Base-by-base conservation (phyloP, 163 green algal genomes). In the Scenedesmus sp. region DNA sequence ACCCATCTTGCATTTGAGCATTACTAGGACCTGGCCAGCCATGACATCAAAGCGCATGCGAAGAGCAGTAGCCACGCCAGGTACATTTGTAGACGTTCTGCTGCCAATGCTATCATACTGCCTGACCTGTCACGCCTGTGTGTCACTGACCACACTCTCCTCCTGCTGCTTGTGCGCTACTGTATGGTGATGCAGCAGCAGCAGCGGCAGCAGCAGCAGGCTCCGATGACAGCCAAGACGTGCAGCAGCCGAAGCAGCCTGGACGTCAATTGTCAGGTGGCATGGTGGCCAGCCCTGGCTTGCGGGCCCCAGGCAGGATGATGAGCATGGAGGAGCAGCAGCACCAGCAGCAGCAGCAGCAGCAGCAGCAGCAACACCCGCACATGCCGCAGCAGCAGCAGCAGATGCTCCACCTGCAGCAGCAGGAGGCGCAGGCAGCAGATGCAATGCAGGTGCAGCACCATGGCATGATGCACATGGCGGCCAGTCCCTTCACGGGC, bases 391-490 rank as follows among this genome's bases (percentile, higher is more conserved):
- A 90, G 26, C 60, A 90, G 84, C 84, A 89, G 52, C 67, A 84
- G 23, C 67, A 90, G 7, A 81, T 84, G 86, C 86, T 84, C 10
- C 85, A 84, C 10, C 64, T 55, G 15, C 86, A 90, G 67, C 74
- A 60, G 57, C 87, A 91, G 55, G 57, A 91, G 46, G 23, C 18
- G 15, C 67, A 85, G 1, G 70, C 13, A n/a, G 87, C 67, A 20
- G 59, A 86, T 60, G 57, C 73, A 4, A 91, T 91, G 87, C 87
- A 91, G 74, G 66, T 91, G 74, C 87, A 91, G 20, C 34, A 77
- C 57, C 67, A 34, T n/a, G 34, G 81, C 5, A 90, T 90, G 86
- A 77, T 83, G 57, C 23, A 66, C 2, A 86, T 91, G 87, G 52
- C 74, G 12, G 26, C 73, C 18, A 26, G 73, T 26, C 64, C 64